Base-by-base conservation (phyloP, 495 filamentous ascomycete genomes). In the Amniculicola lignicola region DNA sequence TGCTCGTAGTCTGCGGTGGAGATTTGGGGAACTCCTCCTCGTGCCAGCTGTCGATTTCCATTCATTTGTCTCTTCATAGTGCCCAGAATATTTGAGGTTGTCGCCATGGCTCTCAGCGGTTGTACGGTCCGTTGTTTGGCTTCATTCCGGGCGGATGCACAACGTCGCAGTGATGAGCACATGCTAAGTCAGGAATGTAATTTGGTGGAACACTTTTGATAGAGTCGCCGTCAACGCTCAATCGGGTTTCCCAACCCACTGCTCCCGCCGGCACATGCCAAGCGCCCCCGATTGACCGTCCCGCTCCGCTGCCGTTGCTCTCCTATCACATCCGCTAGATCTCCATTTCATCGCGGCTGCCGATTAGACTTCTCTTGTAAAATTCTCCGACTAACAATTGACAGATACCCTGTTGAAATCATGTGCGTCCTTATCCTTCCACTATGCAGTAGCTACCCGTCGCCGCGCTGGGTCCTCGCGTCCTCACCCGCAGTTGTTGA, bases 251-350 rank as follows among this genome's bases (percentile, higher is more conserved):
- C 18, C 2, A 19, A 4, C 29, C 11, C 45, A 9, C 36, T 11
- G 43, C 36, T 54, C 44, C 57, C 57, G 57, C 57, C 23, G 50
- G 49, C 43, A 49, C 49, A 5, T 38, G 49, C 57, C 57, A 60
- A 60, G 57, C 31, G 2, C 5, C 23, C 37, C 23, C 45, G 45
- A 44, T 45, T 48, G 56, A 36, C 40, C 47, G 39, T 53, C 57
- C 57, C 57, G 57, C 57, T 60, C 57, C 57, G 57, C 57, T 49
- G 43, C 44, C n/a, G n/a, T n/a, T n/a, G n/a, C n/a, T n/a, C n/a
- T n/a, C n/a, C n/a, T n/a, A n/a, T n/a, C n/a, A n/a, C n/a, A n/a
- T n/a, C n/a, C n/a, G n/a, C n/a, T n/a, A n/a, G n/a, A n/a, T n/a
- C n/a, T n/a, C n/a, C n/a, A n/a, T n/a, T n/a, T n/a, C n/a, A n/a